These are phyloP conservation scores for Sporothrix brasiliensis DNA, from an alignment of 2,329 filamentous ascomycete genomes.

Conservation along the genomic window DNA sequence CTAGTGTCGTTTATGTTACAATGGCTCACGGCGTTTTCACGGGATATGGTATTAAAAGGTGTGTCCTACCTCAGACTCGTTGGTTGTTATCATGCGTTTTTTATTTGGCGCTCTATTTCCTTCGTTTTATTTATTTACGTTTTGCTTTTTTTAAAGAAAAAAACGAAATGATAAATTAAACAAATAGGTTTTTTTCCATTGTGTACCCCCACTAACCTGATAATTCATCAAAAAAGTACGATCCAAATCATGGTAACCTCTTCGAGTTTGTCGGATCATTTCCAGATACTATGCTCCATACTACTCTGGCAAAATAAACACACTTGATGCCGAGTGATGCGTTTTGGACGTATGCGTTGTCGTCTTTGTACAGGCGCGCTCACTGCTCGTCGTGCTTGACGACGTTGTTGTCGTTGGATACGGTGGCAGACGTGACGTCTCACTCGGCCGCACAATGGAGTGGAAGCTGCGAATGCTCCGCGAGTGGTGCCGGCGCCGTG, in stretches of 20 bases:
- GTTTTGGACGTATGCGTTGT: not conserved
- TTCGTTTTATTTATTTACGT: not conserved
- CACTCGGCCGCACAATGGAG: not conserved
- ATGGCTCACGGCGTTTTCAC: not conserved
- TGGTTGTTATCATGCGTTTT: not conserved
- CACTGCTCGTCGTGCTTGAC: not conserved
- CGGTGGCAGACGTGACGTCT: not conserved
- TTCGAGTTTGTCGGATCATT: no score
- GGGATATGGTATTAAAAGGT: not conserved
- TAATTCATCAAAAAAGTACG: no score
- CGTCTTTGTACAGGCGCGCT: not conserved
- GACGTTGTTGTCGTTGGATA: slow-evolving; percentile 1
- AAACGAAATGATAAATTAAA: no score
- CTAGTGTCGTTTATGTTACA: not conserved
- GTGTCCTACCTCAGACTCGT: not conserved
- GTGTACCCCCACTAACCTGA: no score
- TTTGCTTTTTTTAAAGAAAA: not conserved
- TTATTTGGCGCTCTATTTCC: not conserved
- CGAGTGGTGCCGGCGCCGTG: not conserved
- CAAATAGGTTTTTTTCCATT: no score
- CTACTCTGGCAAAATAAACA: not conserved
- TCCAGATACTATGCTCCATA: no score
- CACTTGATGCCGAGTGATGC: not conserved
- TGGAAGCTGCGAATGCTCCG: slow-evolving; percentile 6
- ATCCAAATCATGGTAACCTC: no score